Conservation (phyloP, 1,284 basidiomycete genomes). For the Puccinia triticina region DNA sequence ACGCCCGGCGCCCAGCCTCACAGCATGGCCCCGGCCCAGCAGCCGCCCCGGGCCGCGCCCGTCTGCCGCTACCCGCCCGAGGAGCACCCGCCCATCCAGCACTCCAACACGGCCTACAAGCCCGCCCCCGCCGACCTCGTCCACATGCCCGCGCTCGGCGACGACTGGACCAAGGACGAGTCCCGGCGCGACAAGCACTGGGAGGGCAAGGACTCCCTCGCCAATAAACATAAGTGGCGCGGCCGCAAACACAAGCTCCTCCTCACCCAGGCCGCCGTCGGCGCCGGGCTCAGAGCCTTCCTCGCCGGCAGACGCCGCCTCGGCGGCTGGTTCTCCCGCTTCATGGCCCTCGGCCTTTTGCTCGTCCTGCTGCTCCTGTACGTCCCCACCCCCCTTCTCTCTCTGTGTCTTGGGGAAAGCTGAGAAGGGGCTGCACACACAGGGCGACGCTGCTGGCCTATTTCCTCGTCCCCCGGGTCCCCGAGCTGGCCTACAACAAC, state of each 20-base stretch:
- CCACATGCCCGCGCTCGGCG: constrained; percentile 39
- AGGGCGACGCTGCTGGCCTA: constrained; percentile 17
- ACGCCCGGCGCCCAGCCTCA: background rate
- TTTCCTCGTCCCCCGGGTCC: constrained; percentile 26
- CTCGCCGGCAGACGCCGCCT: background rate
- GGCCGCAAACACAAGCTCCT: constrained; percentile 5
- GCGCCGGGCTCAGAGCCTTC: background rate
- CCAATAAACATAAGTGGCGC: constrained; percentile 28
- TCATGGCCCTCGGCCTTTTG: constrained; percentile 17
- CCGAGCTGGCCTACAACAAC: constrained; percentile 43
- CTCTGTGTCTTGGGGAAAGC: background rate
- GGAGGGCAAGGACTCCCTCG: constrained; percentile 36
- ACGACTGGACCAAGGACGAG: constrained; percentile 31
- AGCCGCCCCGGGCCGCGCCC: background rate
- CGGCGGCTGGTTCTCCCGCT: constrained; percentile 20
- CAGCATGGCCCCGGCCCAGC: background rate
- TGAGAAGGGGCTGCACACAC: background rate
- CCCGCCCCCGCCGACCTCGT: constrained; percentile 9
- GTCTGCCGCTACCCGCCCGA: background rate
- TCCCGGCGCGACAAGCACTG: constrained; percentile 28
- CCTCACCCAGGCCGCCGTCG: background rate
- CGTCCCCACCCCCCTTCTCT: background rate
- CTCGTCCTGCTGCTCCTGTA: constrained; percentile 20
- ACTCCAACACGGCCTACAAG: background rate
- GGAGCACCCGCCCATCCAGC: background rate